A percentile compares a stretch with the other conserved stretches of the same genome.
Evolutionary conservation across 1,284 basidiomycete genomes (phyloP).

Genomic region (Trametes polyzona): DNA sequence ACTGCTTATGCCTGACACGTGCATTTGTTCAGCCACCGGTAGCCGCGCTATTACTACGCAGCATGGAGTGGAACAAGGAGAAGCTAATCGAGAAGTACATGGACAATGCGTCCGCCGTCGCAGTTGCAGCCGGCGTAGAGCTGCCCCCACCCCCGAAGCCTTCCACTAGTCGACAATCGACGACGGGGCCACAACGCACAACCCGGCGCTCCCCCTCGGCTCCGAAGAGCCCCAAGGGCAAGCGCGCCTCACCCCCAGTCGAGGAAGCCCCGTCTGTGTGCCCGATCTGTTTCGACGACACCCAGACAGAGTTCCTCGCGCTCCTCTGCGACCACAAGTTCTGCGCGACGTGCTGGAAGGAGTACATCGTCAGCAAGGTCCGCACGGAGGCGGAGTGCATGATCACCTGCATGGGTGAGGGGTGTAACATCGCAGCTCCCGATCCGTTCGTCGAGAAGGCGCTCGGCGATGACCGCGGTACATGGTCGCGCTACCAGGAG

Average conservation of each 20-base stretch:
- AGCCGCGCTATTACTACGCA: slow-evolving; percentile 82
- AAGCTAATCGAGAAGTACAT: slow-evolving; percentile 94
- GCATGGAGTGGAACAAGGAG: slow-evolving; percentile 96
- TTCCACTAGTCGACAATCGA: slow-evolving; percentile 26
- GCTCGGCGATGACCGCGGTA: slow-evolving; percentile 47
- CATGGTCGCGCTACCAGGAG: slow-evolving; percentile 78
- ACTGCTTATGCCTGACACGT: background rate
- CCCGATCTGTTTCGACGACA: slow-evolving; percentile 90
- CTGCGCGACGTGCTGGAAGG: slow-evolving; percentile 87
- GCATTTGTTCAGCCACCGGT: slow-evolving; percentile 39
- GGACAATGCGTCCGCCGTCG: slow-evolving; percentile 79
- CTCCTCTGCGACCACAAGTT: slow-evolving; percentile 83
- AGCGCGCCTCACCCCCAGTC: slow-evolving; percentile 31
- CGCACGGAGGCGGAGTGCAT: slow-evolving; percentile 87
- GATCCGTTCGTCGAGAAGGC: slow-evolving; percentile 61
- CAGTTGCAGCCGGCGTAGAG: slow-evolving; percentile 69
- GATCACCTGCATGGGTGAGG: slow-evolving; percentile 93
- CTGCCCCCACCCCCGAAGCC: slow-evolving; percentile 31
- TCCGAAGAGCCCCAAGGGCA: slow-evolving; percentile 38
- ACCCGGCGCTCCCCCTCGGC: slow-evolving; percentile 47
- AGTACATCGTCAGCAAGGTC: slow-evolving; percentile 87
- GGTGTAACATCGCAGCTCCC: slow-evolving; percentile 79
- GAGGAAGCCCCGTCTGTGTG: slow-evolving; percentile 70
- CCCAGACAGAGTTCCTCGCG: slow-evolving; percentile 60
- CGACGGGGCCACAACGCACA: slow-evolving; percentile 38